Percentiles rank a stretch among this genome's conserved stretches.
These are phyloP conservation scores for Aspergillus sergii DNA, from an alignment of 2,329 filamentous ascomycete genomes.

Conservation along the genomic window DNA sequence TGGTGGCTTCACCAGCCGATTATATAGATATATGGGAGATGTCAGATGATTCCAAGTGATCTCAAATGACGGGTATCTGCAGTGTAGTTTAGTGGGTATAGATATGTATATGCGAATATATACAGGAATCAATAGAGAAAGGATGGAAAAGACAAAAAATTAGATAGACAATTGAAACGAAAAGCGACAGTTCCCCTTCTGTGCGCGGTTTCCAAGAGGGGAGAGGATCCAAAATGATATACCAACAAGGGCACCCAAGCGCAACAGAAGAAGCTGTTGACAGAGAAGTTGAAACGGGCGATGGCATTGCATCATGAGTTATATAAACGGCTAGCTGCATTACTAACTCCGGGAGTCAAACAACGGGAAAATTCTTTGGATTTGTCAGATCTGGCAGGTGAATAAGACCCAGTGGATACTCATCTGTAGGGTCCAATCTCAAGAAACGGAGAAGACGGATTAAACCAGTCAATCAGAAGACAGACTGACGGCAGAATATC, in stretches of 20 bases:
- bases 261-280: background rate
- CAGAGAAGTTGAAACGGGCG: background rate
- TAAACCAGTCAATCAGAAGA: constrained; percentile 16
- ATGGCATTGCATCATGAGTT: constrained; percentile 16
- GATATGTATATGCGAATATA: constrained; percentile 12
- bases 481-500: constrained; percentile 6
- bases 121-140: constrained; percentile 1
- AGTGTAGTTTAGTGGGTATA: background rate
- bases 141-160: background rate
- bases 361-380: constrained; percentile 10
- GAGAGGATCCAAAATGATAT: constrained; percentile 8
- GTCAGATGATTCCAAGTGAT: background rate
- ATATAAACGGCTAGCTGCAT: constrained; percentile 11
- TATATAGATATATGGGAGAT: background rate
- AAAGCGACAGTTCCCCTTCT: background rate
- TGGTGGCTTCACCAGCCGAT: background rate
- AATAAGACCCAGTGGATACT: constrained; percentile 1
- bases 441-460: constrained; percentile 11
- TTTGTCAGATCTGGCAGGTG: constrained; percentile 16
- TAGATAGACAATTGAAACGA: background rate
- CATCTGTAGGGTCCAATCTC: constrained; percentile 10
- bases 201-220: constrained; percentile 8
- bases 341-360: constrained; percentile 16
- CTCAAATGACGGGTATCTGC: constrained; percentile 5
- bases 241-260: constrained; percentile 3